Evolutionary conservation across 2,329 filamentous ascomycete genomes (phyloP).

Genomic region (Phialophora expanda): DNA sequence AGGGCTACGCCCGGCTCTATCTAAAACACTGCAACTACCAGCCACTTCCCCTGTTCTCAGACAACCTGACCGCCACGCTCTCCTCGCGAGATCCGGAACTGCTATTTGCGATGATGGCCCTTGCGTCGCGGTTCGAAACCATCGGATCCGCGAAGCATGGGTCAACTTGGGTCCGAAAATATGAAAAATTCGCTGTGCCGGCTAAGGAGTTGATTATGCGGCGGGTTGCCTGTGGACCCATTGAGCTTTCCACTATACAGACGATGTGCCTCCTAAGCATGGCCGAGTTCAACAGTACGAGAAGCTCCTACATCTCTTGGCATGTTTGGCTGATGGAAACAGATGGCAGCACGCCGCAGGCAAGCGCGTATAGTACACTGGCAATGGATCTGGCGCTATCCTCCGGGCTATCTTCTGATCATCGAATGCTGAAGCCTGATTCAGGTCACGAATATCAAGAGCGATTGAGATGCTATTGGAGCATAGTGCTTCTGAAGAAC

Average conservation of each 20-base stretch:
- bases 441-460: constrained; percentile 14
- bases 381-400: constrained; percentile 55
- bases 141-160: background rate
- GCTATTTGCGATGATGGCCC: constrained; percentile 42
- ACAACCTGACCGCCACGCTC: constrained; percentile 33
- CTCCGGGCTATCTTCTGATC: constrained; percentile 51
- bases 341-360: constrained; percentile 54
- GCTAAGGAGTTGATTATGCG: constrained; percentile 47
- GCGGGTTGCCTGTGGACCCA: constrained; percentile 47
- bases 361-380: constrained; percentile 53
- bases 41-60: constrained; percentile 43
- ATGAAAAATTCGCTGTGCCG: constrained; percentile 10
- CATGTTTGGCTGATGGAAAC: background rate
- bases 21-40: constrained; percentile 45
- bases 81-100: constrained; percentile 40
- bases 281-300: constrained; percentile 50
- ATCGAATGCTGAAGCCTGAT: constrained; percentile 7
- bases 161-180: background rate
- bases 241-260: constrained; percentile 53
- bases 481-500: constrained; percentile 52
- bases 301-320: constrained; percentile 12
- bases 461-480: constrained; percentile 47
- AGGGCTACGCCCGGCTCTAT: constrained; percentile 39
- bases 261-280: constrained; percentile 50
- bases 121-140: constrained; percentile 42